Percentiles rank a stretch among this genome's conserved stretches.
Evolutionary conservation across 1,284 basidiomycete species (phyloP).

Genomic region (Boletus subluridellus): DNA sequence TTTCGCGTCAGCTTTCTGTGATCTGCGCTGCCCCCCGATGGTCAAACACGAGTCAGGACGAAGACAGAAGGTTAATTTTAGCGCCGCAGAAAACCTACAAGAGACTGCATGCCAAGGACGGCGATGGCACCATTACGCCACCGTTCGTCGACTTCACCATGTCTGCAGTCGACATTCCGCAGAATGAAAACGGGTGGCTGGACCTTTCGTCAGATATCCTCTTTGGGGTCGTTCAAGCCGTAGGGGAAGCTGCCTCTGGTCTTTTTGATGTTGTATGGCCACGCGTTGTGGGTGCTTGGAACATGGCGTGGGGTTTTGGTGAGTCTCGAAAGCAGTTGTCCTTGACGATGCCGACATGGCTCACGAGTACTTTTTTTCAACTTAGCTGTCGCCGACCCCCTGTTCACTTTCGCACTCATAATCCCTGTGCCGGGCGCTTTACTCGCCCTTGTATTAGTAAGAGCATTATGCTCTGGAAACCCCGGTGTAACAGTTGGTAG

Average conservation of each 20-base stretch:
- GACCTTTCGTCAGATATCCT: rapidly evolving
- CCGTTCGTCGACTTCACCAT: neutral
- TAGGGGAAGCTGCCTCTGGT: neutral
- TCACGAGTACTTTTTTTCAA: neutral
- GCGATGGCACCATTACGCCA: too few species aligned
- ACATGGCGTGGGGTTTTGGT: neutral
- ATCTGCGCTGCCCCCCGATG: too few species aligned
- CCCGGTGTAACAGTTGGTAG: neutral
- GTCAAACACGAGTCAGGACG: too few species aligned
- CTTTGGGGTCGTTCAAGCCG: rapidly evolving
- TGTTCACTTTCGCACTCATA: neutral
- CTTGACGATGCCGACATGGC: neutral
- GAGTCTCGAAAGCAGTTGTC: neutral
- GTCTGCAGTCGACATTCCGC: neutral
- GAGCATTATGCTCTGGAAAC: neutral
- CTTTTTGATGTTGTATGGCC: neutral
- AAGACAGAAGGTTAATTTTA: too few species aligned
- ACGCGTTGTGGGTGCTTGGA: neutral
- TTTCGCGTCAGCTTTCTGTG: too few species aligned
- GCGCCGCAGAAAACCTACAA: too few species aligned
- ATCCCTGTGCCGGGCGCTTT: neutral
- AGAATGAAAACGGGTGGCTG: neutral
- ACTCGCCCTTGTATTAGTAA: neutral
- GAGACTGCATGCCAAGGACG: too few species aligned
- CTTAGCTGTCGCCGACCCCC: neutral